Evolutionary conservation across 805 yeast genomes (phyloP), one percentile per base, ranked within the genome.

Genomic region (Saccharomycopsis oosterbeekiorum): DNA sequence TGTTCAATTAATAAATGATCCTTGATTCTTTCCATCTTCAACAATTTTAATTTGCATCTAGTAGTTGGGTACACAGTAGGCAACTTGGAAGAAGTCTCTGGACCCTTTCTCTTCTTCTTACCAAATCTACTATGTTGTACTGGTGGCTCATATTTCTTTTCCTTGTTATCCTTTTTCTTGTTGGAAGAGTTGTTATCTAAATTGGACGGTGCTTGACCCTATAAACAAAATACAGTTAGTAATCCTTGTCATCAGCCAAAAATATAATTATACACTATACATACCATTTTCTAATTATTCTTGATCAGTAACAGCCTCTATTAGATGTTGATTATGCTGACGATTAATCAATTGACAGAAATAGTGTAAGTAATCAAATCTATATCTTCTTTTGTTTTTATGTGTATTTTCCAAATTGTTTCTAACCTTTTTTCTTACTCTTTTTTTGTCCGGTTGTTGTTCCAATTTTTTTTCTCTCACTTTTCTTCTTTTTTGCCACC

Each of bases 81-180:
- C 65, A 94, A 80, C 70, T 86, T 90, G 65, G 82, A 83, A 53
- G 85, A 89, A 29, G 96, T 88, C 60, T 89, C 89, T 59, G 94
- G 96, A 8, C 97, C 97, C 79, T 86, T 90, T 79, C 94, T 85
- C 78, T 89, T 88, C 81, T 90, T 92, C 74, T 89, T 88, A 61
- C 97, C 97, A 69, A 90, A 88, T 67, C 92, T 85, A 6, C 97
- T 86, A 54, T 63, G 65, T 75, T 93, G 96, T 64, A 93, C 97
- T 15, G 99, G 99, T 41, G 99, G 98, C 75, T 94, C 99, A 74
- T 93, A 94, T 78, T 92, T 93, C 75, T 93, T 92, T 69, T 88
- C 89, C 67, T 85, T 84, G 76, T 85, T 85, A 68, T 82, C 84
- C 73, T 83, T 83, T 74, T 78, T 78, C 72, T 78, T 78, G 67